A percentile compares a stretch with the other conserved stretches of the same genome.
phyloP scores from a whole-genome alignment of 805 yeast species.

The Maudiozyma turicensis region DNA sequence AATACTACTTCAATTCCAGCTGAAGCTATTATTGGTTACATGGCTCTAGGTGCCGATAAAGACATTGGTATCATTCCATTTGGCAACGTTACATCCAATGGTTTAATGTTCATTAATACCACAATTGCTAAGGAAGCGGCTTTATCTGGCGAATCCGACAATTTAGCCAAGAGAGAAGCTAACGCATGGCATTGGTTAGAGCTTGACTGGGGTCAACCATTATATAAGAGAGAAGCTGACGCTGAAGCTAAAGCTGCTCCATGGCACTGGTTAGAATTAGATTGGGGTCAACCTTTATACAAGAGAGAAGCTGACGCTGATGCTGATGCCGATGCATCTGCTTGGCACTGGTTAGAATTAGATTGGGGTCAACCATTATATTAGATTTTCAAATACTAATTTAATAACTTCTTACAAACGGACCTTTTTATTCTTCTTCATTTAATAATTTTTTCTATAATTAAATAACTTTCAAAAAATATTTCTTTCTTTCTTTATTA shows the following conservation, averaged over 20 bases:
- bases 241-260: slow-evolving; percentile 24
- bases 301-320: slow-evolving; percentile 26
- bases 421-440: not conserved
- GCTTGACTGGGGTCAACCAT: slow-evolving; percentile 19
- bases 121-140: slow-evolving; percentile 22
- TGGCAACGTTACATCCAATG: slow-evolving; percentile 22
- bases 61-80: slow-evolving; percentile 25
- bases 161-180: slow-evolving; percentile 23
- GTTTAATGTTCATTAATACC: slow-evolving; percentile 25
- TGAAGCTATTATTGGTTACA: slow-evolving; percentile 25
- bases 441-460: not conserved
- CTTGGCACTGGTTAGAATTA: slow-evolving; percentile 24
- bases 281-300: slow-evolving; percentile 21
- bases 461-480: not conserved
- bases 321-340: slow-evolving; percentile 22
- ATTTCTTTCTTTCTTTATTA: not conserved
- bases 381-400: slow-evolving; percentile 2
- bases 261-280: slow-evolving; percentile 22
- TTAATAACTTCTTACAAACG: not conserved
- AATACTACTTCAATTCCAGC: slow-evolving; percentile 14
- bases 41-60: slow-evolving; percentile 20
- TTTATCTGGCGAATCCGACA: slow-evolving; percentile 3
- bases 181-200: slow-evolving; percentile 22
- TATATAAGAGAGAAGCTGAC: slow-evolving; percentile 25
- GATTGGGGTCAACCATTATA: slow-evolving; percentile 21